These are phyloP conservation scores for Pyropia haitanensis DNA, from an alignment of 23 red algal species.

Conservation along the genomic window DNA sequence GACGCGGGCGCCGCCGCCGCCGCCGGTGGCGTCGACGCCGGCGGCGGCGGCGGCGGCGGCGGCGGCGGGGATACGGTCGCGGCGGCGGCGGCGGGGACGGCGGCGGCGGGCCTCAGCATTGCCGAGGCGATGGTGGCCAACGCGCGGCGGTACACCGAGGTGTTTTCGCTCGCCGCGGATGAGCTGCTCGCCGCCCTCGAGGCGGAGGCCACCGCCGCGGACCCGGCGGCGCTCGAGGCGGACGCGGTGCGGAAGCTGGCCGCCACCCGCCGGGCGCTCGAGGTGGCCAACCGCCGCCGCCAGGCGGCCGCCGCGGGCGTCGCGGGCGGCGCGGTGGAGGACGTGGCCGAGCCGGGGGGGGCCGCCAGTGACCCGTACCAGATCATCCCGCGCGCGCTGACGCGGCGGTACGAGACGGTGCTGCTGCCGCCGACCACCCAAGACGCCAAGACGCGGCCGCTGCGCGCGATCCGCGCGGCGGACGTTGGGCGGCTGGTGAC, in stretches of 20 bases:
- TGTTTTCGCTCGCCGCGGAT: conserved; percentile 87
- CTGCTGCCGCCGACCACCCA: conserved; percentile 54
- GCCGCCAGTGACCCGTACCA: conserved; percentile 56
- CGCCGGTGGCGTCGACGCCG: neutral
- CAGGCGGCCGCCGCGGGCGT: conserved; percentile 16
- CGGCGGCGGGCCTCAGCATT: conserved; percentile 10
- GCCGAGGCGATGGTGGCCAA: conserved; percentile 49
- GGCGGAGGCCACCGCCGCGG: conserved; percentile 5
- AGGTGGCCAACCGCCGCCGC: conserved; percentile 47
- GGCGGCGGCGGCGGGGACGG: conserved; percentile 11
- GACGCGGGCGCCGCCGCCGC: neutral
- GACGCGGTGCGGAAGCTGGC: conserved; percentile 60
- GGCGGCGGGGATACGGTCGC: conserved; percentile 10
- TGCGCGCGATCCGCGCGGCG: conserved; percentile 74
- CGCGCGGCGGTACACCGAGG: conserved; percentile 63
- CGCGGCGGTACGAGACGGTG: conserved; percentile 61
- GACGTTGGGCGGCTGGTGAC: conserved; percentile 76
- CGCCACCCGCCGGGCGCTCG: conserved; percentile 48
- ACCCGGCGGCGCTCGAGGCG: conserved; percentile 5
- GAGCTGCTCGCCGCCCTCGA: conserved; percentile 52
- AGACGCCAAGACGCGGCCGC: conserved; percentile 50
- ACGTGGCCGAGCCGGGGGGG: conserved; percentile 25
- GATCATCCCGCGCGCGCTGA: conserved; percentile 57
- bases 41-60: too few species aligned
- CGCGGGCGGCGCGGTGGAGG: conserved; percentile 12